A percentile compares a stretch with the other conserved stretches of the same genome.
Conservation (phyloP, 352 stramenopile species). For the Phytopythium oedochilum region DNA sequence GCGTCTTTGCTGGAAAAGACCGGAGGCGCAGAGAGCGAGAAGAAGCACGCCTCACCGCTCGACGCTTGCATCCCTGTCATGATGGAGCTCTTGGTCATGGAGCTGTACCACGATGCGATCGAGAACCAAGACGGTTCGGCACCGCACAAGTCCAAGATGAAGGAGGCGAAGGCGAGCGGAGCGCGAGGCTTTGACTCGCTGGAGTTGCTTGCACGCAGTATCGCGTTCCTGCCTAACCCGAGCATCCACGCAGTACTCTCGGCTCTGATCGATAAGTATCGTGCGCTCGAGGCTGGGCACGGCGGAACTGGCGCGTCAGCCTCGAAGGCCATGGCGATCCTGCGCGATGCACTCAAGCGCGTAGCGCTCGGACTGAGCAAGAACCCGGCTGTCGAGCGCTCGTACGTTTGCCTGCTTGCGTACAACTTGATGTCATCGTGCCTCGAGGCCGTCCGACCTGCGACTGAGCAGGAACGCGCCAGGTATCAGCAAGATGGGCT, state of each 20-base stretch:
- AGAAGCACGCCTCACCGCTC: slow-evolving; percentile 52
- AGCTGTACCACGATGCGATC: slow-evolving; percentile 72
- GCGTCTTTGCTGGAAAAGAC: slow-evolving; percentile 12
- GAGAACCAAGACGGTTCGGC: slow-evolving; percentile 53
- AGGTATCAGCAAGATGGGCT: slow-evolving; percentile 38
- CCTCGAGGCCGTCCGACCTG: slow-evolving; percentile 65
- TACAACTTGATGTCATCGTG: slow-evolving; percentile 81
- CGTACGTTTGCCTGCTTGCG: slow-evolving; percentile 82
- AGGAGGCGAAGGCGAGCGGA: slow-evolving; percentile 71
- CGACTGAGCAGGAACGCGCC: slow-evolving; percentile 58
- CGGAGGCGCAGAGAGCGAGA: slow-evolving; percentile 16
- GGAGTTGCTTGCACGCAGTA: slow-evolving; percentile 70
- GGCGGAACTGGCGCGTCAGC: slow-evolving; percentile 20
- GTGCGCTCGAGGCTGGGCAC: slow-evolving; percentile 41
- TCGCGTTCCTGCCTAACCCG: slow-evolving; percentile 85
- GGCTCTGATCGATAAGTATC: slow-evolving; percentile 72
- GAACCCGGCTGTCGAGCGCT: slow-evolving; percentile 77
- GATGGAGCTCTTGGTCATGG: slow-evolving; percentile 75
- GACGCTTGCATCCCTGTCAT: slow-evolving; percentile 78
- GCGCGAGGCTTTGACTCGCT: slow-evolving; percentile 71
- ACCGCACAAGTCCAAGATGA: slow-evolving; percentile 83
- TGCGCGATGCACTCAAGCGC: slow-evolving; percentile 78
- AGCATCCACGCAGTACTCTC: slow-evolving; percentile 74
- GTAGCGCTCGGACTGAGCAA: slow-evolving; percentile 76
- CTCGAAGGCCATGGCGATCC: slow-evolving; percentile 41